Conservation (phyloP, 1,284 basidiomycete genomes). For the Leccinum insolens region DNA sequence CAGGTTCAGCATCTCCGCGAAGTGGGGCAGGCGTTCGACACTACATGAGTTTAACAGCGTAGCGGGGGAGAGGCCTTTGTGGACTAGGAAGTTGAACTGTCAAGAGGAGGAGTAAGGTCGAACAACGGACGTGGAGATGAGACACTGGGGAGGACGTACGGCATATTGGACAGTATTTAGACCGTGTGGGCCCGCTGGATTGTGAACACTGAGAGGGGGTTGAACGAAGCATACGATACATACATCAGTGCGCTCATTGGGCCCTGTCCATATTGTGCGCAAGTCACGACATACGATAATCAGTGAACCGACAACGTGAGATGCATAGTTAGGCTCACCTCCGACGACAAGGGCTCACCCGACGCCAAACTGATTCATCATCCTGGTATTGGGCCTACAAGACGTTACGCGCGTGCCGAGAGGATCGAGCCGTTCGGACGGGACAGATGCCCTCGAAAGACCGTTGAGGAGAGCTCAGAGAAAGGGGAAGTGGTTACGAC, state of each 20-base stretch:
- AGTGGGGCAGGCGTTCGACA: too few relatives aligned
- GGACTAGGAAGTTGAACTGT: slow-evolving; percentile 34
- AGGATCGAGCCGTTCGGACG: too few relatives aligned
- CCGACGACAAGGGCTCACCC: slow-evolving; percentile 41
- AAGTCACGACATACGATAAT: too few relatives aligned
- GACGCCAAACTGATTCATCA: slow-evolving; percentile 31
- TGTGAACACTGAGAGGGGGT: slow-evolving; percentile 40
- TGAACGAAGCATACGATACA: too few relatives aligned
- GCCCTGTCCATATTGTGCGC: slow-evolving; percentile 10
- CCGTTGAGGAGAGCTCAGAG: too few relatives aligned
- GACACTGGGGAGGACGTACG: slow-evolving; percentile 22
- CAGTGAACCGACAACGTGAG: not conserved
- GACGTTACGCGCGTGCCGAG: not conserved
- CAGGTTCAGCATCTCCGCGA: too few relatives aligned
- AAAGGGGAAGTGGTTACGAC: too few relatives aligned
- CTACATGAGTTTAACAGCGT: too few relatives aligned
- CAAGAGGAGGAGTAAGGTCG: too few relatives aligned
- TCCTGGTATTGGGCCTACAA: slow-evolving; percentile 34
- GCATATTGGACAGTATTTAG: slow-evolving; percentile 45
- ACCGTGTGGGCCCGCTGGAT: slow-evolving; percentile 48
- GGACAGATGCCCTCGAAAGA: too few relatives aligned
- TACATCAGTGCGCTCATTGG: slow-evolving; percentile 9
- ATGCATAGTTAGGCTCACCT: slow-evolving; percentile 24
- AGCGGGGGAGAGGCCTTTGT: too few relatives aligned
- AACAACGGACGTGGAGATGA: too few relatives aligned